Percentiles rank a stretch among this genome's conserved stretches.
These are phyloP conservation scores for Solanum chiquidenum DNA, from an alignment of 257 asterid species.

Conservation along the genomic window DNA sequence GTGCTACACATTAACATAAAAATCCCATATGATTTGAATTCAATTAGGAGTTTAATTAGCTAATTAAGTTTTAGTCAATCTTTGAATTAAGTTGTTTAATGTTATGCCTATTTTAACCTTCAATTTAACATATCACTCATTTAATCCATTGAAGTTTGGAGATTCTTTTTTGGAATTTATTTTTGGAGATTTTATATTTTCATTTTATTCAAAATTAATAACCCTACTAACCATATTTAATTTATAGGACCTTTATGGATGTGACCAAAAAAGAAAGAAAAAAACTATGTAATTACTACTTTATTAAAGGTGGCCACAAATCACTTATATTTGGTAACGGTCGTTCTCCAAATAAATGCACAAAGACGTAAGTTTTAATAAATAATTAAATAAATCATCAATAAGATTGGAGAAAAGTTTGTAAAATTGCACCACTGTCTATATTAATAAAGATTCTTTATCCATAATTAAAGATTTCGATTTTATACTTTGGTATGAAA, in stretches of 20 bases:
- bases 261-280: not conserved
- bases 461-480: not conserved
- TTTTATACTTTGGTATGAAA: not conserved
- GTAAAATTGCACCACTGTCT: not conserved
- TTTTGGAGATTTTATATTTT: not conserved
- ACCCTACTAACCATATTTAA: not conserved
- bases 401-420: not conserved
- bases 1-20: not conserved
- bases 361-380: not conserved
- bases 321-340: not conserved
- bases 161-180: too few relatives aligned
- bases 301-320: not conserved
- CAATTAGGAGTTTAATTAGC: not conserved
- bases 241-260: not conserved
- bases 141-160: not conserved
- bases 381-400: not conserved
- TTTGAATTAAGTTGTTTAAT: not conserved
- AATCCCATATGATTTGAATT: not conserved
- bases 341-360: not conserved
- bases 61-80: not conserved
- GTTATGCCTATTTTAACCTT: not conserved
- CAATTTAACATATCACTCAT: not conserved
- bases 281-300: not conserved
- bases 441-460: not conserved
- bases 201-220: not conserved